Base-by-base conservation (phyloP, 2,329 filamentous ascomycete species). In the Beauveria scarabaeidicola region DNA sequence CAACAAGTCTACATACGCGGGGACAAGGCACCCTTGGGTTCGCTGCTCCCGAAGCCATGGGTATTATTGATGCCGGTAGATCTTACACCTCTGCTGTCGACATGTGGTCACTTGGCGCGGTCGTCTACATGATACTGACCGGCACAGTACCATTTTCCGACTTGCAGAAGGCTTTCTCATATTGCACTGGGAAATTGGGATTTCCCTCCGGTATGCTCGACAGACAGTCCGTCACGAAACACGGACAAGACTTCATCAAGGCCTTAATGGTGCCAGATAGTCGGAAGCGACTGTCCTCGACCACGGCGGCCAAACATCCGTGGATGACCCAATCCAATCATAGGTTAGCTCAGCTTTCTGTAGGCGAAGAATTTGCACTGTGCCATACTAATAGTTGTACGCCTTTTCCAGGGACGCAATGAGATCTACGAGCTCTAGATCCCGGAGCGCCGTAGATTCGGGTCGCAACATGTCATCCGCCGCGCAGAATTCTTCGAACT, bases 71-170 rank as follows among this genome's bases (percentile, higher is more conserved):
- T 7, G 17, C 15, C 4, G 3, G n/a, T 9, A 52, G 27, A 6
- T 36, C 48, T 5, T 53, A 60, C 21, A 60, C 58, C 25, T 51
- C 27, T 38, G 55, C 52, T 25, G 58, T 55, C 13, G 58, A 61
- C 44, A 63, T 61, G 47, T 61, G 60, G 60, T 63, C 61, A 27
- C 56, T 59, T 15, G 58, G 61, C 29, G 61, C 56, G 11, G 53
- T 62, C n/a, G 41, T 51, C 8, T 62, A 61, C 44, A 47, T 29
- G 9, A 63, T 62, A 36, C 47, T 63, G 27, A 52, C 59, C 21
- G 38, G 57, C 19, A 40, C 41, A 36, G 27, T 48, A 15, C 51
- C 62, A 13, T 62, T 62, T 51, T 2, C 43, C 10, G 52, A 51
- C 38, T 3, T 59, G 2, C 21, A 17, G 8, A 27, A 61, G 3